These are phyloP conservation scores for Penicillium pulvis DNA, from an alignment of 495 filamentous ascomycete species.

Conservation along the genomic window DNA sequence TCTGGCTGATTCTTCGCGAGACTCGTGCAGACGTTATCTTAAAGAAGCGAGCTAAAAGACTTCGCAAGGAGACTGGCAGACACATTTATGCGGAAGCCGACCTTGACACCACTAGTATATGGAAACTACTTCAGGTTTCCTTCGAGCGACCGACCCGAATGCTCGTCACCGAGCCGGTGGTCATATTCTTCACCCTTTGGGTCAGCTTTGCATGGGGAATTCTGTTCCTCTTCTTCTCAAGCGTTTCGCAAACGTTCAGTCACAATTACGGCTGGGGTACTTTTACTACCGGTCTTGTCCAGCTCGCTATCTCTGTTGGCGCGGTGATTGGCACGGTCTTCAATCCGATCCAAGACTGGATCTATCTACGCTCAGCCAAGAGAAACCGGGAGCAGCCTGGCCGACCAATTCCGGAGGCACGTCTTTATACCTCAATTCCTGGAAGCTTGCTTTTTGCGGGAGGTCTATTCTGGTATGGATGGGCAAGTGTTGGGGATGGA, in stretches of 20 bases:
- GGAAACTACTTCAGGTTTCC: conserved; percentile 32
- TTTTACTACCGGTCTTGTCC: conserved; percentile 36
- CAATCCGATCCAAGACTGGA: conserved; percentile 43
- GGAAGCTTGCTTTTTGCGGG: conserved; percentile 45
- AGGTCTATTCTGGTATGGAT: conserved; percentile 48
- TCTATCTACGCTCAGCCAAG: conserved; percentile 35
- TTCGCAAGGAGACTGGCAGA: conserved; percentile 61
- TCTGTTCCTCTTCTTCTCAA: conserved; percentile 50
- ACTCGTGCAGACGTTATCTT: conserved; percentile 56
- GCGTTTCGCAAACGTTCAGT: conserved; percentile 41
- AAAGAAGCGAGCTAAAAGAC: conserved; percentile 58
- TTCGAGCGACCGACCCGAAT: conserved; percentile 50
- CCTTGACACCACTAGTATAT: conserved; percentile 26
- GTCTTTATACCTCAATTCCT: conserved; percentile 42
- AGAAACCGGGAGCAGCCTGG: conserved; percentile 34
- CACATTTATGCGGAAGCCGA: conserved; percentile 40
- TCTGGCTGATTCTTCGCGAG: conserved; percentile 47
- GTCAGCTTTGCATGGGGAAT: conserved; percentile 56
- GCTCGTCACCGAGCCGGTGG: conserved; percentile 55
- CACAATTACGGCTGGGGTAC: conserved; percentile 40
- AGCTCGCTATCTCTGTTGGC: conserved; percentile 46
- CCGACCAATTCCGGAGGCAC: conserved; percentile 40
- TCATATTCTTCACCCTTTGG: conserved; percentile 55
- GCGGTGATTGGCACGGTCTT: conserved; percentile 43
- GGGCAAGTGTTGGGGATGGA: conserved; percentile 30